Conservation (phyloP, 1,284 basidiomycete genomes). For the Naganishia liquefaciens region DNA sequence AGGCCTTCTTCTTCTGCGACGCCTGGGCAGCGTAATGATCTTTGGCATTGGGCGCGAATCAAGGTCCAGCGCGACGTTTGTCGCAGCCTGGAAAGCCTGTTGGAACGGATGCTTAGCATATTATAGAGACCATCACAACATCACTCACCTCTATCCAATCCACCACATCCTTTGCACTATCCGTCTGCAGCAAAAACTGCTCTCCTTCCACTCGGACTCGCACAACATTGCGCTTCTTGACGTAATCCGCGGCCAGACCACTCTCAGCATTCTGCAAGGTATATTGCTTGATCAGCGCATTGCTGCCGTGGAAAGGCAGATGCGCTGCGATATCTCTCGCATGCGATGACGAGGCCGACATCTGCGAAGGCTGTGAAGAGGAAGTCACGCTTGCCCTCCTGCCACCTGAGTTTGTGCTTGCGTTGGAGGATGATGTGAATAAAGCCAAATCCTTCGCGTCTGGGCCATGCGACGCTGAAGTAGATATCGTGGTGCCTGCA, state of each 20-base stretch:
- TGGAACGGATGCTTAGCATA: background rate
- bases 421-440: conserved; percentile 37
- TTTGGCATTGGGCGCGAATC: conserved; percentile 87
- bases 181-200: conserved; percentile 92
- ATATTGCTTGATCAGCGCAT: conserved; percentile 63
- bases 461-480: conserved; percentile 25
- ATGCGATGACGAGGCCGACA: conserved; percentile 9
- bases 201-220: conserved; percentile 88
- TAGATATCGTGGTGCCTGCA: conserved; percentile 12
- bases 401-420: conserved; percentile 7
- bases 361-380: conserved; percentile 11
- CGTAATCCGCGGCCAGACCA: conserved; percentile 90
- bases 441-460: conserved; percentile 44
- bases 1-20: conserved; percentile 52
- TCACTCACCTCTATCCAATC: conserved; percentile 87
- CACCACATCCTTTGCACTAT: conserved; percentile 80
- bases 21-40: conserved; percentile 60
- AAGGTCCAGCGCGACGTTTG: conserved; percentile 89
- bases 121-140: conserved; percentile 15
- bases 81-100: conserved; percentile 83
- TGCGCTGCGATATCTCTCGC: conserved; percentile 40
- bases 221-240: conserved; percentile 94
- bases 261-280: conserved; percentile 88
- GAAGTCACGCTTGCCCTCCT: conserved; percentile 22
- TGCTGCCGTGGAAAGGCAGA: conserved; percentile 49